These are phyloP conservation scores for Daphne laureola DNA, from an alignment of 441 rosid species.

Conservation along the genomic window DNA sequence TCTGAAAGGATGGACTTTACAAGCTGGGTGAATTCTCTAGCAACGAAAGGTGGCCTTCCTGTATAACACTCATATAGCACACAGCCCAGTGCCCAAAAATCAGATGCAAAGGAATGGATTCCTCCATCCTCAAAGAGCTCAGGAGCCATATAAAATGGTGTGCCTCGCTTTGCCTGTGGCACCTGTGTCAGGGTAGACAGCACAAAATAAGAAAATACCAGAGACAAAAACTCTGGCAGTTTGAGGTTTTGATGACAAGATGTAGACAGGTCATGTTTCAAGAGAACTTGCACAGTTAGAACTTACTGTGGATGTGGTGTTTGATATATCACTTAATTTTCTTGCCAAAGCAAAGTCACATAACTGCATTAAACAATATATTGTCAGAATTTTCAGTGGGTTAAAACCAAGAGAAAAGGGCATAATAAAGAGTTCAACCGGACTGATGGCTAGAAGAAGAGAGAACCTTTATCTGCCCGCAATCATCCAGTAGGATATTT, in stretches of 20 bases:
- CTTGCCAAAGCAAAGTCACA: constrained; percentile 97
- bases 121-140: constrained; percentile 98
- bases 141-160: constrained; percentile 98
- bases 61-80: constrained; percentile 88
- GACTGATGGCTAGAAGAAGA: constrained; percentile 7
- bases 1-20: constrained; percentile 88
- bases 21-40: constrained; percentile 79
- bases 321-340: constrained; percentile 68
- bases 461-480: constrained; percentile 75
- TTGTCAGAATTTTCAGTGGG: neutral
- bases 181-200: constrained; percentile 27
- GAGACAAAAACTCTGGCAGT: constrained; percentile 3
- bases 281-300: constrained; percentile 6
- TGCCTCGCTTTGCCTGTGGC: constrained; percentile 93
- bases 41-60: constrained; percentile 88
- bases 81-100: constrained; percentile 98
- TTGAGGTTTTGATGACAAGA: constrained; percentile 9
- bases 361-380: constrained; percentile 48
- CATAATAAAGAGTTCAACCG: constrained; percentile 10
- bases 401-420: constrained; percentile 8
- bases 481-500: constrained; percentile 89
- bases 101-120: constrained; percentile 94
- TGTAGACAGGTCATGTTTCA: constrained; percentile 1
- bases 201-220: neutral
- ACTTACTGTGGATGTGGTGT: constrained; percentile 61